Evolutionary conservation across 495 filamentous ascomycete species (phyloP), one percentile per base, ranked within the genome.

Genomic region (Lophiostoma macrostomum): DNA sequence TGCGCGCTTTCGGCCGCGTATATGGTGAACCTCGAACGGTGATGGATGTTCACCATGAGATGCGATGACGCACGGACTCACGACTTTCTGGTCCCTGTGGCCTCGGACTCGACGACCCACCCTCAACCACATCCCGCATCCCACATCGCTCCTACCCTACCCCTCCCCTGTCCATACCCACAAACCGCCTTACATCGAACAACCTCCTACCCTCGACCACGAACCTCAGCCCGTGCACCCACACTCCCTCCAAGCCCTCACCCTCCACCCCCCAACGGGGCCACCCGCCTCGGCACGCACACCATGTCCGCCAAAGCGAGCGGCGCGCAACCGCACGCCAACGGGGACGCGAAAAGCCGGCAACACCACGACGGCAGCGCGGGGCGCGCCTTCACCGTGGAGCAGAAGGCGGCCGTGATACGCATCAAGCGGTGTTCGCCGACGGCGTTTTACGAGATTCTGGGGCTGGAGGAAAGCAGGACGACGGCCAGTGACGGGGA

Each of bases 341-440:
- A 79, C 63, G 80, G 82, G 28, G 73, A 78, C 32, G 79, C 88
- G 39, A 85, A 85, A 69, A 80, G 77, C 65, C 85, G 87, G 53
- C 82, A 89, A 25, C 93, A 97, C 72, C 91, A 93, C 64, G 91
- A 97, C 64, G 93, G 93, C 53, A 95, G 90, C 68, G 86, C 91
- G 67, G 87, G 89, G 38, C 85, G 90, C 54, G 88, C 86, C 68
- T 95, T 82, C 71, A 97, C 91, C 5, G 70, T 79, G 19, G 93
- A 96, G 50, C 91, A 97, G 67, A 91, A 93, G 67, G 79, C 84
- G 0, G 90, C 91, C 12, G 93, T 97, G 18, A 70, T 95, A 50
- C 79, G 93, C 35, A 90, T 98, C 61, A 81, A 87, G 51, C 78
- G 77, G 74, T 98, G 93, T 69, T 74, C 78, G 19, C 71, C 88